Conservation (phyloP, 345 rosid species). For the Syzygium jambos region DNA sequence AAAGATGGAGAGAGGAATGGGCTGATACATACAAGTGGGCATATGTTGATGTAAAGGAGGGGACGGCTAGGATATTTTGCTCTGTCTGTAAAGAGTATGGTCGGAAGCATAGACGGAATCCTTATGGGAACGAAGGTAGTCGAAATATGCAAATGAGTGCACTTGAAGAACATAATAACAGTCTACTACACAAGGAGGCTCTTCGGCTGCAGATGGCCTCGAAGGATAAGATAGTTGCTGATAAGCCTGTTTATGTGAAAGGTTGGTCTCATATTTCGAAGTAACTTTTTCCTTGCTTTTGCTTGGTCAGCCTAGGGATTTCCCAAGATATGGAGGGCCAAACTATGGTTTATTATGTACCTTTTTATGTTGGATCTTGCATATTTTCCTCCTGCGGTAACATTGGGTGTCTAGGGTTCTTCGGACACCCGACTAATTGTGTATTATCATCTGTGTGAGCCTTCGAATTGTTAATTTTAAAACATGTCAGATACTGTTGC, state of each 20-base stretch:
- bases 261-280: slow-evolving; percentile 30
- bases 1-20: slow-evolving; percentile 99
- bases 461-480: neutral
- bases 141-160: slow-evolving; percentile 99
- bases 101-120: slow-evolving; percentile 93
- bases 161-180: slow-evolving; percentile 92
- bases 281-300: neutral
- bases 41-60: slow-evolving; percentile 93
- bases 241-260: slow-evolving; percentile 86
- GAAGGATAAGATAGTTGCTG: slow-evolving; percentile 81
- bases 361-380: neutral
- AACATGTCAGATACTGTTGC: neutral
- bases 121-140: slow-evolving; percentile 99
- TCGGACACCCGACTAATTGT: neutral
- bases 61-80: slow-evolving; percentile 94
- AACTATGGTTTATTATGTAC: neutral
- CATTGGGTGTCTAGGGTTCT: neutral
- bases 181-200: slow-evolving; percentile 99
- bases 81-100: slow-evolving; percentile 97
- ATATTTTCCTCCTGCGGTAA: neutral
- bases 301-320: neutral
- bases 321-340: neutral
- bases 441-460: neutral
- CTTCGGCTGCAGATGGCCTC: slow-evolving; percentile 97
- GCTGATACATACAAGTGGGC: slow-evolving; percentile 99